phyloP scores from a whole-genome alignment of 148 eudicot species.

The Heliamphora exappendiculata region DNA sequence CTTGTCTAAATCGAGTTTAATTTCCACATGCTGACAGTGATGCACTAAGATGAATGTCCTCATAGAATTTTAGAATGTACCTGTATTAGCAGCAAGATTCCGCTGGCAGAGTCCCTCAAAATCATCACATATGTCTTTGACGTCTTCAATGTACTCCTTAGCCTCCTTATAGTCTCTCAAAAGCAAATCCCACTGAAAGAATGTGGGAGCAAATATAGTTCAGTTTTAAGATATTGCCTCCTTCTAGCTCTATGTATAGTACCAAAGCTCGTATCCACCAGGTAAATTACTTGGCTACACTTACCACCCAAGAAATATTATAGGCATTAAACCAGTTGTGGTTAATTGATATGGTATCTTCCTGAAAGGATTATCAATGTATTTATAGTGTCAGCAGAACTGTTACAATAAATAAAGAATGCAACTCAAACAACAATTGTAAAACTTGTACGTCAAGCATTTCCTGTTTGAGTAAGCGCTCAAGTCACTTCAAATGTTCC shows the following conservation, averaged over 20 bases:
- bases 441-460: neutral
- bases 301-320: slow-evolving; percentile 92
- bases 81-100: slow-evolving; percentile 97
- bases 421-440: neutral
- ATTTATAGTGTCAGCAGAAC: neutral
- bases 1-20: no score
- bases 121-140: slow-evolving; percentile 83
- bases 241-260: neutral
- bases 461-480: neutral
- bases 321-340: slow-evolving; percentile 99
- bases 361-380: slow-evolving; percentile 44
- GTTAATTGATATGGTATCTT: slow-evolving; percentile 89
- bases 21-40: neutral
- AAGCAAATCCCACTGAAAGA: slow-evolving; percentile 83
- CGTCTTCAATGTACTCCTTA: slow-evolving; percentile 72
- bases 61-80: slow-evolving; percentile 23
- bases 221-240: neutral
- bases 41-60: neutral
- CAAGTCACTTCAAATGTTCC: neutral
- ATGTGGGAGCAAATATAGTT: neutral
- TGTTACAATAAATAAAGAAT: neutral
- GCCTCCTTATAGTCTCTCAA: slow-evolving; percentile 80
- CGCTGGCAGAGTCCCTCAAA: slow-evolving; percentile 95
- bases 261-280: neutral
- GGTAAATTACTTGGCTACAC: slow-evolving; percentile 20